Evolutionary conservation across 371 early-diverging fungal genomes (phyloP).

Genomic region (Rhizopus sp.): DNA sequence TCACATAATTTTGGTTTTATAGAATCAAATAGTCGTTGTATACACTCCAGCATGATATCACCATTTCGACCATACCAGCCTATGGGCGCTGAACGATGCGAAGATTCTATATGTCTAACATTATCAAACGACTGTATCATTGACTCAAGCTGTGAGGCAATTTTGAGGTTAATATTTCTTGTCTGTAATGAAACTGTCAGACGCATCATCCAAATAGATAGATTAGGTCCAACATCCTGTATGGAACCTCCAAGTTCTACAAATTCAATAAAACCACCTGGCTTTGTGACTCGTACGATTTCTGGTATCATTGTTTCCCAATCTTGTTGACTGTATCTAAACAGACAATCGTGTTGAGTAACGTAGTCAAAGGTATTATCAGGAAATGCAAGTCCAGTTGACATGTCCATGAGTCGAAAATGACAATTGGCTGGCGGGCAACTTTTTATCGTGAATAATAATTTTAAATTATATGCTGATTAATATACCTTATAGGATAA

Average conservation of each 20-base stretch:
- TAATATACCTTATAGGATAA: constrained; percentile 34
- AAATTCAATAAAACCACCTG: constrained; percentile 33
- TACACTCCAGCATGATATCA: constrained; percentile 38
- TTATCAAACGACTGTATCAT: constrained; percentile 15
- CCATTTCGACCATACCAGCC: constrained; percentile 49
- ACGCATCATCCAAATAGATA: constrained; percentile 52
- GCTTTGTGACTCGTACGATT: constrained; percentile 23
- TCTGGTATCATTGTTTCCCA: constrained; percentile 28
- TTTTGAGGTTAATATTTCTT: constrained; percentile 33
- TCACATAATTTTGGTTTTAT: constrained; percentile 46
- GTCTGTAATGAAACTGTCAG: constrained; percentile 48
- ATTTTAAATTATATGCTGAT: background rate
- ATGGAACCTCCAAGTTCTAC: constrained; percentile 29
- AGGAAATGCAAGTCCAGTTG: constrained; percentile 32
- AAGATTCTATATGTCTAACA: constrained; percentile 21
- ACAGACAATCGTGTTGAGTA: constrained; percentile 25
- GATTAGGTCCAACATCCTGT: constrained; percentile 47
- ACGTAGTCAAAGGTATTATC: constrained; percentile 34
- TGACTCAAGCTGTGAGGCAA: constrained; percentile 27
- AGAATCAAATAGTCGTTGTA: constrained; percentile 40
- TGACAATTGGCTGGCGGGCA: constrained; percentile 45
- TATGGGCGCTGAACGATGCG: constrained; percentile 44
- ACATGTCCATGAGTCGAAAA: constrained; percentile 29
- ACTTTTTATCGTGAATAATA: constrained; percentile 9
- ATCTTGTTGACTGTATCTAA: constrained; percentile 24